Base-by-base conservation (phyloP, 805 yeast genomes). In the Ogataea trehalophila region DNA sequence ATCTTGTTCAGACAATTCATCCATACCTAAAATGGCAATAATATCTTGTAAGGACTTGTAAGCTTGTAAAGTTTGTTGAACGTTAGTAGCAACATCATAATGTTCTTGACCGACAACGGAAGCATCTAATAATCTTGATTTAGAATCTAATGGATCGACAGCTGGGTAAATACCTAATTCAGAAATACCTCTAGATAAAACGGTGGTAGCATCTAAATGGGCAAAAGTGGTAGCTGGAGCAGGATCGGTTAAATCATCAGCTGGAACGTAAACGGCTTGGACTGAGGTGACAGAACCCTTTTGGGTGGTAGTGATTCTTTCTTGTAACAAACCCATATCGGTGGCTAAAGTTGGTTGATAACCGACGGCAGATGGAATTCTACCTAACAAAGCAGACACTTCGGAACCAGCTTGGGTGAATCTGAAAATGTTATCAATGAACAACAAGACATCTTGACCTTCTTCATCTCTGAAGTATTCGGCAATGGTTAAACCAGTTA, bases 331-430 rank as follows among this genome's bases (percentile, higher is more conserved):
- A 89, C 99, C 99, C 99, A 94, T 94, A 90, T 94, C 99, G 70
- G 99, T 94, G 80, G 99, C 97, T 79, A 92, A 83, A 66, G 99
- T 92, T 76, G 99, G 99, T 81, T 92, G 99, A 79, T 92, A 92
- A 88, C 99, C 99, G 89, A 94, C 99, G 67, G 99, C 99, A 63
- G 99, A 94, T 75, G 99, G 99, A 74, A 92, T 92, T 88, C 99
- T 97, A 80, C 99, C 99, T 73, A 92, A 81, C 79, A 92, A 81
- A 64, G 99, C 99, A 73, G 98, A 92, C 73, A 94, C 99, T 81
- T 92, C 99, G 62, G 99, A 94, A 88, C 99, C 99, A 73, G 99
- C 99, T 85, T 92, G 99, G 75, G 99, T 92, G 84, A 92, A 92
- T 83, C 99, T 92, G 95, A 94, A 92, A 87, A 92, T 92, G 91